phyloP scores from a whole-genome alignment of 352 stramenopile species.

The Phytophthora sp. region DNA sequence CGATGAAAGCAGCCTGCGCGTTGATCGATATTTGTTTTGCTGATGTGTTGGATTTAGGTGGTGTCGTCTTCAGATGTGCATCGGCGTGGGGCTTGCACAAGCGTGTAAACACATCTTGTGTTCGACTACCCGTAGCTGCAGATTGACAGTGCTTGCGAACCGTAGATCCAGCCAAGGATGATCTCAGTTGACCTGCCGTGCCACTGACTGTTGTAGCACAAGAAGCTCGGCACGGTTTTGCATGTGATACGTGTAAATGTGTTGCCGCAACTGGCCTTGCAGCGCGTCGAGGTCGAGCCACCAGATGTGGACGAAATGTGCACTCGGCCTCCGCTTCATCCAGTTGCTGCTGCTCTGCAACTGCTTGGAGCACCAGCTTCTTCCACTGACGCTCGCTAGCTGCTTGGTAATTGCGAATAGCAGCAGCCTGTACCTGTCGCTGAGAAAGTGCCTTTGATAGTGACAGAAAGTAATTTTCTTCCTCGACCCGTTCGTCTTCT shows the following conservation, averaged over 20 bases:
- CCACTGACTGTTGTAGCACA: background rate
- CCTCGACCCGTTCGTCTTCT: conserved; percentile 20
- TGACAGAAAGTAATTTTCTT: conserved; percentile 33
- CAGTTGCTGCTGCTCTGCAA: conserved; percentile 31
- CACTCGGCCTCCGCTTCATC: conserved; percentile 33
- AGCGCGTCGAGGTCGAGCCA: conserved; percentile 6
- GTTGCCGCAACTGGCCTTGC: background rate
- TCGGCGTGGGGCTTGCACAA: conserved; percentile 15
- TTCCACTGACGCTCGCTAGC: conserved; percentile 41
- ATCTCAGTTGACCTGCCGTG: background rate
- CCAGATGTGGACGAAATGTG: conserved; percentile 41
- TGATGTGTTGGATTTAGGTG: background rate
- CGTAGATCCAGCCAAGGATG: background rate
- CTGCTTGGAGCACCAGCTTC: conserved; percentile 30
- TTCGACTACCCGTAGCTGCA: background rate
- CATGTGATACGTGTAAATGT: too few species aligned
- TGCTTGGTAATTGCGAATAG: conserved; percentile 45
- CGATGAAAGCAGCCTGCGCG: conserved; percentile 30
- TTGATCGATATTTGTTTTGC: conserved; percentile 6
- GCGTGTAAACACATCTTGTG: conserved; percentile 33
- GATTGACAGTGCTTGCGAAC: background rate
- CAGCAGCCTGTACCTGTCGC: conserved; percentile 28
- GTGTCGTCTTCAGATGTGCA: background rate
- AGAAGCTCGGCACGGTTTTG: background rate
- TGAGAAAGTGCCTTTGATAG: conserved; percentile 22